A percentile compares a stretch with the other conserved stretches of the same genome.
These are phyloP conservation scores for Helianthus annuus DNA, from an alignment of 129 eudicot species.

Conservation along the genomic window DNA sequence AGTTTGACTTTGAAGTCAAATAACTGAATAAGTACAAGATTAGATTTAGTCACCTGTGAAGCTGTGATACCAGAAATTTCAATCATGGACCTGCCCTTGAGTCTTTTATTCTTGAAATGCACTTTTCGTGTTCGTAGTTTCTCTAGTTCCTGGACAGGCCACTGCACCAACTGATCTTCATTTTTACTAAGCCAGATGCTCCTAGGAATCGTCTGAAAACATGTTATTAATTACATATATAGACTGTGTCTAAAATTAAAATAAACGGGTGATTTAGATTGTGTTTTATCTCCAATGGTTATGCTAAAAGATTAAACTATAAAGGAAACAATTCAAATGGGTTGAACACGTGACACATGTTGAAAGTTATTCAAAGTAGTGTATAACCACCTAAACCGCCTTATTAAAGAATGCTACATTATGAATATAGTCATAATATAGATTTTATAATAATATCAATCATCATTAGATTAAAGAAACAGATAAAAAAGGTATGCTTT, in stretches of 20 bases:
- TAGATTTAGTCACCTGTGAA: constrained; percentile 44
- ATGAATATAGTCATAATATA: not conserved
- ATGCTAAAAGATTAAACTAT: not conserved
- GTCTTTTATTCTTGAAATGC: constrained; percentile 12
- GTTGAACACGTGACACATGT: not conserved
- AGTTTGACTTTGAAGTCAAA: constrained; percentile 5
- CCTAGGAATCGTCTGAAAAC: constrained; percentile 57
- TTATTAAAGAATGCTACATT: no score
- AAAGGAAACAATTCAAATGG: not conserved
- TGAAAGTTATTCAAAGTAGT: not conserved
- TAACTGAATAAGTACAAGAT: not conserved
- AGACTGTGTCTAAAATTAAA: not conserved
- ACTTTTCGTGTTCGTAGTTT: constrained; percentile 38
- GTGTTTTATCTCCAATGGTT: not conserved
- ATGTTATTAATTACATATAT: constrained; percentile 3
- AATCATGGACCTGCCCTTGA: constrained; percentile 32
- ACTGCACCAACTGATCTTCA: constrained; percentile 60
- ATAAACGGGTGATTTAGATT: no score
- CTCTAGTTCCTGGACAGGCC: constrained; percentile 63
- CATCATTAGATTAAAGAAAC: not conserved
- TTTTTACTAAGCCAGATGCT: constrained; percentile 47
- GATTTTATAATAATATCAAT: not conserved
- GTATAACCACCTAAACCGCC: not conserved
- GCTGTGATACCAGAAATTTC: constrained; percentile 51
- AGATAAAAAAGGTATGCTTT: not conserved